phyloP scores from a whole-genome alignment of 495 filamentous ascomycete genomes.

The Lineolata rhizophorae region DNA sequence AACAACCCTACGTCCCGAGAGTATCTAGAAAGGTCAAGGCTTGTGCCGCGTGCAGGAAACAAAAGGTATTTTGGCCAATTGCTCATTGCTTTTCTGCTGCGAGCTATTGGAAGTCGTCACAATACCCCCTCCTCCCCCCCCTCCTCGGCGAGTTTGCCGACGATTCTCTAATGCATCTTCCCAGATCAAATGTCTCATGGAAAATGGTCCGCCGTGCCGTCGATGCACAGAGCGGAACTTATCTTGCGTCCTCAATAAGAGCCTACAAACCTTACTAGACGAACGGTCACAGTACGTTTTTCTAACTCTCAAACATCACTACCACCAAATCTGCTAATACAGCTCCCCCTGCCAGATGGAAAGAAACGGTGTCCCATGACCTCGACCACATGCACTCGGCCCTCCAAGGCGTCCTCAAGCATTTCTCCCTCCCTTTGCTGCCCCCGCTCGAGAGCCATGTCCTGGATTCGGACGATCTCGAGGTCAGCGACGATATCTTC shows the following conservation, averaged over 20 bases:
- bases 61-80: no score
- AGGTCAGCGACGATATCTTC: background rate
- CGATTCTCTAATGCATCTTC: background rate
- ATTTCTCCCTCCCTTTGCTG: background rate
- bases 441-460: background rate
- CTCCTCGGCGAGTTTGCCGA: background rate
- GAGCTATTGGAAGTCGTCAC: no score
- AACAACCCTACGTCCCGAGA: no score
- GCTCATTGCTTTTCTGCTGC: no score
- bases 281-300: slow-evolving; percentile 15
- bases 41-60: slow-evolving; percentile 21
- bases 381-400: background rate
- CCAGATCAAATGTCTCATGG: slow-evolving; percentile 3
- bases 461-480: background rate
- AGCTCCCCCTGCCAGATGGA: slow-evolving; percentile 13
- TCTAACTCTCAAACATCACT: background rate
- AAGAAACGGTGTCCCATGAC: slow-evolving; percentile 1
- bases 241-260: slow-evolving; percentile 18
- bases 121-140: no score
- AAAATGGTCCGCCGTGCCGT: slow-evolving; percentile 2
- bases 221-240: slow-evolving; percentile 3
- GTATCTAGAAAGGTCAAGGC: slow-evolving; percentile 23
- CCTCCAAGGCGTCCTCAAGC: background rate
- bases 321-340: background rate
- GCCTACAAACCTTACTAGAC: slow-evolving; percentile 19